Evolutionary conservation across 768 basidiomycete species (phyloP).

Genomic region (Filobasidium wieringae): DNA sequence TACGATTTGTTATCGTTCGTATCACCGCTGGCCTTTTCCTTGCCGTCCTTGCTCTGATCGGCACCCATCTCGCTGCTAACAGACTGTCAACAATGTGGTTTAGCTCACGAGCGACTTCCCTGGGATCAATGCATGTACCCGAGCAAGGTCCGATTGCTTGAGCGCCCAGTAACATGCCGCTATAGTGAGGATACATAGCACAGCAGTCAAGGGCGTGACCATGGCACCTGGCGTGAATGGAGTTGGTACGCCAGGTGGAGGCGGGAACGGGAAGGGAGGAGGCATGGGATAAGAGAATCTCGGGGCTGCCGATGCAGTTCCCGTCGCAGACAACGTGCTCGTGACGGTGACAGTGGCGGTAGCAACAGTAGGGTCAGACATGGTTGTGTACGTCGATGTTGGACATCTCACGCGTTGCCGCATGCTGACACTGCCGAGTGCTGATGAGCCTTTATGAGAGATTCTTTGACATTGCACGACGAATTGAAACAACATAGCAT

Average conservation of each 20-base stretch:
- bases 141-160: background rate
- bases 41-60: background rate
- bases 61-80: background rate
- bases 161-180: constrained; percentile 10
- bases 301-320: background rate
- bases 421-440: no score
- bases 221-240: background rate
- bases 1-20: background rate
- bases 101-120: background rate
- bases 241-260: background rate
- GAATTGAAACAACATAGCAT: no score
- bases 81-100: background rate
- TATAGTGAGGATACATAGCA: constrained; percentile 3
- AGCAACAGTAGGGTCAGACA: background rate
- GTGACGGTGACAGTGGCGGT: background rate
- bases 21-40: constrained; percentile 2
- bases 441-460: no score
- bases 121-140: background rate
- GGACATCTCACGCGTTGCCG: no score
- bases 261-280: background rate
- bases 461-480: no score
- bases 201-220: constrained; percentile 1
- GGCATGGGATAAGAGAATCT: background rate
- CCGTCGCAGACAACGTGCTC: background rate
- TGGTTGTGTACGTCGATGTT: no score